Percentiles rank a stretch among this genome's conserved stretches.
Conservation (phyloP, 1,284 basidiomycete species). For the Ganoderma sinense region DNA sequence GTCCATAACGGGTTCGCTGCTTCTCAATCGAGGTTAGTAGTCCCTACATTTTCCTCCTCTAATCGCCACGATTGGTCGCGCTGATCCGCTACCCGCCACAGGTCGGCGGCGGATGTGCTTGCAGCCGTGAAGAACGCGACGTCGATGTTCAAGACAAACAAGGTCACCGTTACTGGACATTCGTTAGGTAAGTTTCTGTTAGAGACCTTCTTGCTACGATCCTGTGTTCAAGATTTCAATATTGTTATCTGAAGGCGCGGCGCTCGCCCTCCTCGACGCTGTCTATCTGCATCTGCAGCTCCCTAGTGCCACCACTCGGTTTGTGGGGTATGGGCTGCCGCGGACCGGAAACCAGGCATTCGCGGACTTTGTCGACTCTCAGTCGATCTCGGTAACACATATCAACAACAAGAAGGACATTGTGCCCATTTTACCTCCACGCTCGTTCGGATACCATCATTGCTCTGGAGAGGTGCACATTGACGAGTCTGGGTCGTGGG, state of each 20-base stretch:
- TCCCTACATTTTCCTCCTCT: background rate
- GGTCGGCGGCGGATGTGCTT: conserved; percentile 44
- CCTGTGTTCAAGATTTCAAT: too few relatives aligned
- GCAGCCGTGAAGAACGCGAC: conserved; percentile 46
- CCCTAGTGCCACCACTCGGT: conserved; percentile 45
- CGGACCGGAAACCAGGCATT: conserved; percentile 67
- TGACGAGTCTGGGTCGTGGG: conserved; percentile 54
- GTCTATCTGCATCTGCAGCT: conserved; percentile 56
- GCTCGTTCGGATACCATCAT: conserved; percentile 59
- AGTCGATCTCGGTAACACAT: conserved; percentile 35
- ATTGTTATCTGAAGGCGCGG: conserved; percentile 43
- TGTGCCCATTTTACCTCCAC: conserved; percentile 43
- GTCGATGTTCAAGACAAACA: conserved; percentile 34
- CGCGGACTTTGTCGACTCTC: conserved; percentile 65
- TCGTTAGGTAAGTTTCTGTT: conserved; percentile 47
- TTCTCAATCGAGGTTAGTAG: conserved; percentile 57
- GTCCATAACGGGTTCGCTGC: conserved; percentile 66
- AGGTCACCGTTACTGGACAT: conserved; percentile 48
- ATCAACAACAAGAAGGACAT: conserved; percentile 43
- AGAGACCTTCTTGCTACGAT: background rate
- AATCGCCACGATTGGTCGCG: background rate
- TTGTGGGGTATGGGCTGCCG: conserved; percentile 59
- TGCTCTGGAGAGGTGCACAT: conserved; percentile 69
- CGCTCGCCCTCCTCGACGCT: conserved; percentile 54
- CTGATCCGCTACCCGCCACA: conserved; percentile 13